These are phyloP conservation scores for Candida loeiensis DNA, from an alignment of 805 yeast genomes.

Conservation along the genomic window DNA sequence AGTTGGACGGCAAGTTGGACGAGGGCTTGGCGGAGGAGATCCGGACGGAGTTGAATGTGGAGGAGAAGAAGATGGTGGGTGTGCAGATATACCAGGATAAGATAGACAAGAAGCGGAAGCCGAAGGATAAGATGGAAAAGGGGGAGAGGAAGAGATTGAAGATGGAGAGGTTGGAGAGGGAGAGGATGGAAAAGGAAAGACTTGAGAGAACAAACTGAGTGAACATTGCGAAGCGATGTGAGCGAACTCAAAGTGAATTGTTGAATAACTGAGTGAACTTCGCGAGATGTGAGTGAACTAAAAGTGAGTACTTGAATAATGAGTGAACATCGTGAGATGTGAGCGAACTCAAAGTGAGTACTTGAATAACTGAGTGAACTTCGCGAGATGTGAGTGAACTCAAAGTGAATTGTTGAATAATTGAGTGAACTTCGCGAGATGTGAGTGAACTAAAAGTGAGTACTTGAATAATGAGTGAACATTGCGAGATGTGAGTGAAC, in stretches of 20 bases:
- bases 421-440: neutral
- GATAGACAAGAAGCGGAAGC: slow-evolving; percentile 27
- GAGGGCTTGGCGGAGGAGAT: slow-evolving; percentile 61
- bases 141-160: slow-evolving; percentile 12
- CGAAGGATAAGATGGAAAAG: slow-evolving; percentile 23
- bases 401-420: no score
- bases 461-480: neutral
- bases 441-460: no score
- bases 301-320: no score
- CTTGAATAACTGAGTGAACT: neutral
- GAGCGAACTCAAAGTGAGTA: no score
- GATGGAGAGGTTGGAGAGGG: slow-evolving; percentile 6
- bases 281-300: no score
- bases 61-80: slow-evolving; percentile 48
- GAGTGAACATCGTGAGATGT: neutral
- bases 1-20: slow-evolving; percentile 72
- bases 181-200: neutral
- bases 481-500: neutral
- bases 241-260: neutral
- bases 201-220: neutral
- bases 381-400: neutral
- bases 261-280: neutral
- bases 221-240: neutral
- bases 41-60: slow-evolving; percentile 52
- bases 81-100: slow-evolving; percentile 17